A percentile compares a stretch with the other conserved stretches of the same genome.
Conservation (phyloP, 768 basidiomycete species). For the Harrya chromipes region DNA sequence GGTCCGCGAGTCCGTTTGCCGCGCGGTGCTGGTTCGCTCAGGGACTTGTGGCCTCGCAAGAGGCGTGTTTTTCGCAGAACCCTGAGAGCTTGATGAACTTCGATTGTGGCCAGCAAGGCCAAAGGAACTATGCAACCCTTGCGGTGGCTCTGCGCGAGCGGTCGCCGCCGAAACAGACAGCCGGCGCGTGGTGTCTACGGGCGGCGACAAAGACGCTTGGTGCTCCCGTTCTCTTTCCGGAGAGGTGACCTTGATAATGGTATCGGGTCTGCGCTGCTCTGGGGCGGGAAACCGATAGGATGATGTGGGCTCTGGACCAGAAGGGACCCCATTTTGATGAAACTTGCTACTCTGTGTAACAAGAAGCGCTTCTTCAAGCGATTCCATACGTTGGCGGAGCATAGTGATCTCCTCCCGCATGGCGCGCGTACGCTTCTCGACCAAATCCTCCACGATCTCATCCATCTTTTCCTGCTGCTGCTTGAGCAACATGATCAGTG, state of each 20-base stretch:
- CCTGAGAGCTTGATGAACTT: conserved; percentile 10
- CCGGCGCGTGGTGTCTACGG: conserved; percentile 47
- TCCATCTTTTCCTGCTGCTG: conserved; percentile 65
- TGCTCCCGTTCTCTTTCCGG: conserved; percentile 43
- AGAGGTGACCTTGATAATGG: conserved; percentile 37
- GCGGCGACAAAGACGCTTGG: conserved; percentile 39
- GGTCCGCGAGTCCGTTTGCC: conserved; percentile 23
- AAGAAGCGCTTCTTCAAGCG: conserved; percentile 54
- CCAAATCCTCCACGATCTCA: conserved; percentile 54
- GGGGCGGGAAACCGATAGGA: conserved; percentile 50
- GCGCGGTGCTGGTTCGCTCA: conserved; percentile 18
- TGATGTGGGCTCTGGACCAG: conserved; percentile 32
- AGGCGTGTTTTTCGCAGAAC: conserved; percentile 20
- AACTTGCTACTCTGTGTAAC: conserved; percentile 25
- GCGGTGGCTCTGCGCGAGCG: conserved; percentile 44
- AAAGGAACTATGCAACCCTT: conserved; percentile 16
- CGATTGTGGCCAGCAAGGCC: conserved; percentile 20
- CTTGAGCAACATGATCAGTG: conserved; percentile 48
- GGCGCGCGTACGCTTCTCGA: conserved; percentile 57
- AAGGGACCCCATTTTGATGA: conserved; percentile 38
- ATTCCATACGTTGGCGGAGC: conserved; percentile 63
- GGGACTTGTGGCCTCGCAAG: conserved; percentile 16
- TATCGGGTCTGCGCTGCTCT: conserved; percentile 33
- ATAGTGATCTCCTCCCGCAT: conserved; percentile 59
- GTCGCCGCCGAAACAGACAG: conserved; percentile 43